Evolutionary conservation across 176 grass and related monocot species (phyloP).

Genomic region (Bromus sterilis): DNA sequence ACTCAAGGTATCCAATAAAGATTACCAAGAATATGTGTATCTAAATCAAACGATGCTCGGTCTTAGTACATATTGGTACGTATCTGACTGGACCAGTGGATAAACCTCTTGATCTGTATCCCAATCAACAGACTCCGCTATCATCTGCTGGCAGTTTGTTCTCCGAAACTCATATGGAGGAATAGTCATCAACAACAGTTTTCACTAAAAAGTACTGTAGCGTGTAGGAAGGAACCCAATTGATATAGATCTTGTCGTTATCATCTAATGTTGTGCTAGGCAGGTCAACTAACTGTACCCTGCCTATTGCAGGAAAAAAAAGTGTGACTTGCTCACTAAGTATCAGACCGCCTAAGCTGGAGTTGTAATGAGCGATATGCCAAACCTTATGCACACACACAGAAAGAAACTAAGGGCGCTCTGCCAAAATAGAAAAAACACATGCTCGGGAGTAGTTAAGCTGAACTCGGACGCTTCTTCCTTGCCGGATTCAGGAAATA

Average conservation of each 20-base stretch:
- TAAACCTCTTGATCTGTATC: constrained; percentile 6
- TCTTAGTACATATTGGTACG: no score
- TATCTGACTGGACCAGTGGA: background rate
- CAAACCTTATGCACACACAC: no score
- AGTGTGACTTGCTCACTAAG: no score
- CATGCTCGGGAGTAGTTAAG: no score
- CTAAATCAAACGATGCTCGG: constrained; percentile 4
- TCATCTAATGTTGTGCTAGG: background rate
- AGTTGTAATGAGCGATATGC: no score
- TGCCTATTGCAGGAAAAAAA: background rate
- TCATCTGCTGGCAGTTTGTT: background rate
- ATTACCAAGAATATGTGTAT: background rate
- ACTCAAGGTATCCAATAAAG: background rate
- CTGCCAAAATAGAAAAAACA: no score
- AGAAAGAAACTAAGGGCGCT: no score
- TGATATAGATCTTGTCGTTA: background rate
- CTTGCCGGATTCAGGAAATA: no score
- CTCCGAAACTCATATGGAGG: background rate
- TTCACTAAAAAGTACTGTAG: background rate
- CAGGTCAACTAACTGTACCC: background rate
- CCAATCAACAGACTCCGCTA: background rate
- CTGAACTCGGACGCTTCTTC: no score
- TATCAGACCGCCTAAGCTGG: no score
- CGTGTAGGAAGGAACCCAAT: background rate
- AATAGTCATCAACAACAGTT: background rate